Base-by-base conservation (phyloP, 2,329 filamentous ascomycete species). In the Fusarium keratoplasticum region DNA sequence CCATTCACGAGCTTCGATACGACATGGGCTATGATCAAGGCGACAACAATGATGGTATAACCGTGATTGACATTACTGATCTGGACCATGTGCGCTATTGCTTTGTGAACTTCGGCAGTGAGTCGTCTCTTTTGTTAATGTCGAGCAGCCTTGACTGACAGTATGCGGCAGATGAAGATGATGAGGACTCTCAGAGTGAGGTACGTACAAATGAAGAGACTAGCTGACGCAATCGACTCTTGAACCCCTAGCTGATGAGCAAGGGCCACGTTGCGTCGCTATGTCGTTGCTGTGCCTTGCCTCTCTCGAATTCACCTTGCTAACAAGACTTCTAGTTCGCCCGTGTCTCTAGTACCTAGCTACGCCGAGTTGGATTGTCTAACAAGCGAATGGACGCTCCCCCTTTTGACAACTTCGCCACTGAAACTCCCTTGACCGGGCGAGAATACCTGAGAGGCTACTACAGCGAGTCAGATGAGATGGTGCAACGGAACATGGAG, bases 51-150 rank as follows among this genome's bases (percentile, higher is more conserved):
- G 57, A 62, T 11, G 50, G 36, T 27, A 65, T 71, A 31, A 62
- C 52, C 18, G 52, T 65, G 9, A 18, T 71, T 11, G 61, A 71
- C 27, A 55, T 69, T 10, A 68, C 69, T n/a, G 61, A 71, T 22
- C 20, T 54, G 8, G 31, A 20, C 2, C 4, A 29, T 14, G 27
- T 62, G 13, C 54, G 52, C 29, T 64, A 70, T 31, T 70, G 64
- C n/a, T 67, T 70, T 36, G 55, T 67, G 27, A 47, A 55, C 50
- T 44, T 64, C 5, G 14, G 9, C 7, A 16, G 67, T 64, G 35
- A 36, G 54, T 67, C 14, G 44, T n/a, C 16, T 27, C 11, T 31
- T 36, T 2, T 44, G 18, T 31, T 54, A 11, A 31, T 5, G n/a
- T 25, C 18, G 9, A 25, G n/a, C n/a, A 11, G 6, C 7, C 50